Evolutionary conservation across 208 protist species (phyloP).

Genomic region (Zelonia costaricensis): DNA sequence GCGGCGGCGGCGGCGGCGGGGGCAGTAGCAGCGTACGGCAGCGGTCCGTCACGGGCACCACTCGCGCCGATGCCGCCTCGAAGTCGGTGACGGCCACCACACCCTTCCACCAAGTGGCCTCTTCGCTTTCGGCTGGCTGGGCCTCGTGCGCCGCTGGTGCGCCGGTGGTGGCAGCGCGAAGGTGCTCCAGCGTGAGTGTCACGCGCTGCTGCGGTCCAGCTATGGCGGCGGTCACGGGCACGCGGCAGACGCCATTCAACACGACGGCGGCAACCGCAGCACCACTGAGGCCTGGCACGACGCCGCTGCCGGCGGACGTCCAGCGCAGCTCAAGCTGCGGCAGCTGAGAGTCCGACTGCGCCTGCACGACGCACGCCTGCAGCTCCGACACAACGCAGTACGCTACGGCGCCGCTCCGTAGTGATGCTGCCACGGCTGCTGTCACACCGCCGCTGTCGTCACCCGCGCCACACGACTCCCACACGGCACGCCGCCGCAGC

Average conservation of each 20-base stretch:
- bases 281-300: neutral
- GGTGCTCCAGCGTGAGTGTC: neutral
- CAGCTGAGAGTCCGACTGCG: neutral
- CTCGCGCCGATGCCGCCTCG: neutral
- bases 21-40: constrained; percentile 8
- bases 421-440: neutral
- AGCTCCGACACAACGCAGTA: constrained; percentile 13
- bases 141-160: neutral
- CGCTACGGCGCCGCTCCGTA: constrained; percentile 5
- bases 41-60: constrained; percentile 7
- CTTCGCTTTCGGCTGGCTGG: neutral
- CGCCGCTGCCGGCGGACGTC: neutral
- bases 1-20: constrained; percentile 3
- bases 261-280: constrained; percentile 1
- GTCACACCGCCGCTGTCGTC: neutral
- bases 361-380: neutral
- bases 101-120: constrained; percentile 6
- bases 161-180: neutral
- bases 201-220: neutral
- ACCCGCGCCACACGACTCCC: neutral
- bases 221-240: neutral
- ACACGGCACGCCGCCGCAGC: constrained; percentile 3
- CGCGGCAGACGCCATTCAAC: constrained; percentile 1
- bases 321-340: constrained; percentile 11
- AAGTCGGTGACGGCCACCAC: constrained; percentile 13